Evolutionary conservation across 1,284 basidiomycete species (phyloP).

Genomic region (Lentinula novae-zelandiae): DNA sequence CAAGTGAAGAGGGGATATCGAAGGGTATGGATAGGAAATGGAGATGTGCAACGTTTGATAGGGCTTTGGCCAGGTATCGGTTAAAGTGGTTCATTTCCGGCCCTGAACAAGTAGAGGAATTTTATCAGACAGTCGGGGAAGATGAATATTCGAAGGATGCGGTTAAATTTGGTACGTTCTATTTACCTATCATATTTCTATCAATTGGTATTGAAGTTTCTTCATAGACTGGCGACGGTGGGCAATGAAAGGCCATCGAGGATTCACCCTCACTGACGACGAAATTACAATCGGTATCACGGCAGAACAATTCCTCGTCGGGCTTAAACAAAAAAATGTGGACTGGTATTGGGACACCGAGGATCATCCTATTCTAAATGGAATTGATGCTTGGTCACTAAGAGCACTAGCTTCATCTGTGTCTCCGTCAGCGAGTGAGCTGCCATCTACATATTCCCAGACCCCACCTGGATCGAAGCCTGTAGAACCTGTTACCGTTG

Average conservation of each 20-base stretch:
- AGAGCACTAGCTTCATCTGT: neutral
- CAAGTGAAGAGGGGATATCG: neutral
- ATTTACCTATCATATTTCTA: neutral
- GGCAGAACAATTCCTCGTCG: constrained; percentile 26
- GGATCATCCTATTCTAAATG: neutral
- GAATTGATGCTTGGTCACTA: constrained; percentile 9
- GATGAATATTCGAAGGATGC: constrained; percentile 38
- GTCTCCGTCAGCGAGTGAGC: neutral
- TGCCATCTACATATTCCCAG: neutral
- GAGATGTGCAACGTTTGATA: constrained; percentile 37
- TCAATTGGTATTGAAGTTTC: neutral
- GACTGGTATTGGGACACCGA: constrained; percentile 13
- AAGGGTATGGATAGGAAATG: constrained; percentile 28
- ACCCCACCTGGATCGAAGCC: neutral
- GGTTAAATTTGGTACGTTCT: constrained; percentile 31
- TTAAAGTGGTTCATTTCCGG: constrained; percentile 36
- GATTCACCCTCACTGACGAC: constrained; percentile 34
- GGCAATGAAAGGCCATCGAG: constrained; percentile 36
- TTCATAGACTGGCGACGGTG: constrained; percentile 32
- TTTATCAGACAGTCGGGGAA: constrained; percentile 35
- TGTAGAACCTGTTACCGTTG: neutral
- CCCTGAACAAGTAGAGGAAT: constrained; percentile 33
- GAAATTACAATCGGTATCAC: constrained; percentile 31
- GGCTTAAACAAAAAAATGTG: constrained; percentile 19
- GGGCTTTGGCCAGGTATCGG: constrained; percentile 35